Conservation (phyloP, 768 basidiomycete genomes). For the Agaricus subrufescens region DNA sequence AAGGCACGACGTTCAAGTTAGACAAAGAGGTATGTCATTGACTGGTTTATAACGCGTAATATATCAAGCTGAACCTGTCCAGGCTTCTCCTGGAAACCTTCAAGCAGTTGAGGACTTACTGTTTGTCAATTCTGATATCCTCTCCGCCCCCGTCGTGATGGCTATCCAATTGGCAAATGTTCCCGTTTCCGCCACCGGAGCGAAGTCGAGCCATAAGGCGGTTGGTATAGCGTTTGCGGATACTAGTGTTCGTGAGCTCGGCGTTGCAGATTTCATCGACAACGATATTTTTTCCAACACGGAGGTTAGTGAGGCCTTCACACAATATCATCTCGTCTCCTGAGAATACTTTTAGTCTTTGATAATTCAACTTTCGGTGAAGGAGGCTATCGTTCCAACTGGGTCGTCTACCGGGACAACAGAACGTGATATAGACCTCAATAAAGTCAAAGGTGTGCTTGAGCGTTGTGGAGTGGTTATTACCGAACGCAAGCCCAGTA, state of each 20-base stretch:
- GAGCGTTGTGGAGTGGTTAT: conserved; percentile 90
- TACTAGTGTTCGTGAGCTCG: conserved; percentile 78
- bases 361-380: conserved; percentile 94
- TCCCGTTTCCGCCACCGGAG: conserved; percentile 29
- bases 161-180: conserved; percentile 73
- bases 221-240: conserved; percentile 93
- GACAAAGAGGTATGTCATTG: conserved; percentile 64
- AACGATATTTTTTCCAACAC: conserved; percentile 95
- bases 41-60: not conserved
- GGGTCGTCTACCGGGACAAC: conserved; percentile 70
- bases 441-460: conserved; percentile 79
- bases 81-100: conserved; percentile 63
- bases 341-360: conserved; percentile 56
- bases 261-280: conserved; percentile 88
- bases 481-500: conserved; percentile 86
- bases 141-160: conserved; percentile 84
- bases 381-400: conserved; percentile 84
- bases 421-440: conserved; percentile 82
- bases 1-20: conserved; percentile 67
- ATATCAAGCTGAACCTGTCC: not conserved
- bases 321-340: not conserved
- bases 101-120: conserved; percentile 78
- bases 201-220: conserved; percentile 60
- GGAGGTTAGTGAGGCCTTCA: conserved; percentile 50
- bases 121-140: conserved; percentile 76